Evolutionary conservation across 805 yeast genomes (phyloP).

Genomic region (Teunomyces barrocoloradensis): DNA sequence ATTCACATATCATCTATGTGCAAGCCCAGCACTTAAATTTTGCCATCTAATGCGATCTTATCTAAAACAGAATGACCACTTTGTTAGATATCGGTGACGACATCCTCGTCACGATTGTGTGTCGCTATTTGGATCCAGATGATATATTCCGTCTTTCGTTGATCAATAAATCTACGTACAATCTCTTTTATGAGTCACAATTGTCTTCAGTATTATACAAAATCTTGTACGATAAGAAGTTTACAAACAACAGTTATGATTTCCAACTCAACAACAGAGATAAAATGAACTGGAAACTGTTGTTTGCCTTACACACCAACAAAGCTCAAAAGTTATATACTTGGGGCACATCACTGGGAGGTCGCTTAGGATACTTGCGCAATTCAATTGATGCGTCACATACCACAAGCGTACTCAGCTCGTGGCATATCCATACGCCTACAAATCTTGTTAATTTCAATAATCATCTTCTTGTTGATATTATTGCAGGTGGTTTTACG

Average conservation of each 20-base stretch:
- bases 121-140: constrained; percentile 27
- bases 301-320: constrained; percentile 39
- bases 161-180: constrained; percentile 27
- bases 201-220: constrained; percentile 31
- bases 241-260: constrained; percentile 38
- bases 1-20: neutral
- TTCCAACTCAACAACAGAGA: constrained; percentile 24
- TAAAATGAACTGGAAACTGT: constrained; percentile 47
- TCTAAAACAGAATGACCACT: constrained; percentile 3
- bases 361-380: constrained; percentile 46
- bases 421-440: constrained; percentile 36
- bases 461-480: constrained; percentile 37
- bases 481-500: constrained; percentile 64
- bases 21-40: neutral
- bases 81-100: constrained; percentile 38
- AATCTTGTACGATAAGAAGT: constrained; percentile 42
- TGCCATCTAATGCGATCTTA: neutral
- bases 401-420: constrained; percentile 14
- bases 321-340: constrained; percentile 40
- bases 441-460: constrained; percentile 35
- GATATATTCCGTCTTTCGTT: constrained; percentile 41
- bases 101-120: constrained; percentile 34
- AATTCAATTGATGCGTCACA: constrained; percentile 23
- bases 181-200: constrained; percentile 28
- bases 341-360: constrained; percentile 48